Base-by-base conservation (phyloP, 345 rosid species). In the Cardamine occulta region DNA sequence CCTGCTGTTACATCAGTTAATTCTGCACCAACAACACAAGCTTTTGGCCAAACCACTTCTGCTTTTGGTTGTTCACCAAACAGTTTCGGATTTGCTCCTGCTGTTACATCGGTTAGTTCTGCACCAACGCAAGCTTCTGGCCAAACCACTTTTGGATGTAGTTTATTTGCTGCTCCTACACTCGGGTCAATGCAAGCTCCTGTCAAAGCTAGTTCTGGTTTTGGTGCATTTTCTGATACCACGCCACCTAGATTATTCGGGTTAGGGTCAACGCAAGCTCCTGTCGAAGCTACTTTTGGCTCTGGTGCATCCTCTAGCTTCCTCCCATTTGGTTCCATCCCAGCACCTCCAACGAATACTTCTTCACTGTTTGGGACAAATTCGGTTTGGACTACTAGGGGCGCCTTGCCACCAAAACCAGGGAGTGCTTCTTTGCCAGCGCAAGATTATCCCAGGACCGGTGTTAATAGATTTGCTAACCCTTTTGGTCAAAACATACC, bases 261-360 rank as follows among this genome's bases (percentile, higher is more conserved):
- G 40, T 3, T 31, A 5, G 34, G 8, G 37, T 34, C 68, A 24
- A 13, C 7, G 6, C 68, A 72, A 60, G 60, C 51, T 28, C 69
- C 23, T 31, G 62, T 62, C 42, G 44, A 53, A 29, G 23, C 23
- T 48, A 45, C 5, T 18, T 18, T 18, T 48, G 24, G 53, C 12
- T 48, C 52, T 39, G 14, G 42, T 51, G 51, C 37, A 44, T 12
- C 57, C 19, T 31, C 19, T 56, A 7, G 63, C 64, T 58, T 8
- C 42, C 42, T 18, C 15, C 63, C 24, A 58, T 58, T 58, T 58
- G 63, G 63, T 32, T n/a, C 26, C 12, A 26, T 9, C 45, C 45
- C 63, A 59, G 8, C 44, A 17, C 13, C 63, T 31, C 23, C 39
- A 11, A 10, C 40, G 40, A 29, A 5, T 57, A 13, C 14, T n/a